Evolutionary conservation across 2,329 filamentous ascomycete species (phyloP), one percentile per base, ranked within the genome.

Genomic region (Lecanosticta acicola): DNA sequence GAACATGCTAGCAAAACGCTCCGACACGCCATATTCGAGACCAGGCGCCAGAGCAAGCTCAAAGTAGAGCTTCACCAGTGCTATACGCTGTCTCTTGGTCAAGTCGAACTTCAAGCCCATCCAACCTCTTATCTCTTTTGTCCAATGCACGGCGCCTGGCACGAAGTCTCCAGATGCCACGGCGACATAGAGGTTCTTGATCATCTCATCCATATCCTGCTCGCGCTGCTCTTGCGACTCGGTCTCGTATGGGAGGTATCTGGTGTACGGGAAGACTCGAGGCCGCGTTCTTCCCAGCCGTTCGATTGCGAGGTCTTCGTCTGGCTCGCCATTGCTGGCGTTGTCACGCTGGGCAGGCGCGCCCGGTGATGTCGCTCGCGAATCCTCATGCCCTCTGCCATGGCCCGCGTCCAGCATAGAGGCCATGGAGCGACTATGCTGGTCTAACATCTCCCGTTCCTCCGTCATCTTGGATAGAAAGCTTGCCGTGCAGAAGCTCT

Each of bases 61-160:
- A 69, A 95, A 98, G 71, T 96, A 98, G 32, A 98, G 76, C 70
- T 84, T 86, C 21, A 93, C 86, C 21, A 98, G 79, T 67, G 81
- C 87, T 39, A 89, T 82, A 47, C 94, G 79, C 56, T 90, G 82
- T 64, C 85, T 83, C 59, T 87, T 81, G 39, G 88, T 87, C 65
- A 95, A 88, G 70, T 98, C 91, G 65, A 98, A 98, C 75, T 98
- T 98, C 68, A 98, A 81, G 43, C 85, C 86, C 56, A 98, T 76
- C 93, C 94, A 98, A 68, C 85, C 87, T 63, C 90, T 82, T 39
- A 98, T 83, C 77, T 98, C 93, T 57, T 91, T 83, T 13, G 93
- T 96, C 93, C 93, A 98, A 69, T 98, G 91, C 50, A 95, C 76
- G 20, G 91, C 93, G 26, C 93, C 93, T 0, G 91, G 87, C 18